A percentile compares a stretch with the other conserved stretches of the same genome.
Evolutionary conservation across 306 rosid genomes (phyloP).

Genomic region (Canavalia ensiformis): DNA sequence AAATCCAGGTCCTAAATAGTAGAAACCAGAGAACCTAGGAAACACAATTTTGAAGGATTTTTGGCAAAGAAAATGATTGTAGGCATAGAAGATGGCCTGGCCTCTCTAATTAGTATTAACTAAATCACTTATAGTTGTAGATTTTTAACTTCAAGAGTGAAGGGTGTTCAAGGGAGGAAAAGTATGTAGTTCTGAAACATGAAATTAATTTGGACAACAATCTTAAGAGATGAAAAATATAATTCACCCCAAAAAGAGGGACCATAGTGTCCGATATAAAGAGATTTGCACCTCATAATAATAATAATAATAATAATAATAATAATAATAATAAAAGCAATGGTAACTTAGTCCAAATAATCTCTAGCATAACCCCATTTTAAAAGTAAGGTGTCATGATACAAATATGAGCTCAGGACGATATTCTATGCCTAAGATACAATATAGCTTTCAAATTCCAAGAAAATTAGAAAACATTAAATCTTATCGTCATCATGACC

Average conservation of each 20-base stretch:
- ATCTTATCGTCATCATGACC: not conserved
- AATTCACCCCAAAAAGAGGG: not conserved
- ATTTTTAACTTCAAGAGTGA: slow-evolving; percentile 10
- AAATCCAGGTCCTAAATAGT: slow-evolving; percentile 13
- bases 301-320: not conserved
- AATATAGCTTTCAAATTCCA: slow-evolving; percentile 4
- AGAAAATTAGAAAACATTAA: not conserved
- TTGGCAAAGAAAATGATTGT: slow-evolving; percentile 13
- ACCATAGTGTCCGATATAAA: not conserved
- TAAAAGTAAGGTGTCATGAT: not conserved
- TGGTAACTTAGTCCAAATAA: not conserved
- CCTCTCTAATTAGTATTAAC: not conserved
- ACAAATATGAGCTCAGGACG: not conserved
- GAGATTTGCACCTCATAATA: not conserved
- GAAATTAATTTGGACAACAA: not conserved
- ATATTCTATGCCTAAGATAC: not conserved
- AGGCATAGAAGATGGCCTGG: not conserved
- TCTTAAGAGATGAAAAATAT: not conserved
- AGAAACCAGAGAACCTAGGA: not conserved
- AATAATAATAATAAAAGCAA: not conserved
- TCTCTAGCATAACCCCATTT: not conserved
- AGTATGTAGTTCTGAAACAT: not conserved
- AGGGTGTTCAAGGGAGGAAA: not conserved
- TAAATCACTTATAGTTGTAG: not conserved
- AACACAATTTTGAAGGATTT: not conserved